A percentile compares a stretch with the other conserved stretches of the same genome.
Evolutionary conservation across 116 monocot genomes (phyloP).

Genomic region (Dioscorea cayenensis): DNA sequence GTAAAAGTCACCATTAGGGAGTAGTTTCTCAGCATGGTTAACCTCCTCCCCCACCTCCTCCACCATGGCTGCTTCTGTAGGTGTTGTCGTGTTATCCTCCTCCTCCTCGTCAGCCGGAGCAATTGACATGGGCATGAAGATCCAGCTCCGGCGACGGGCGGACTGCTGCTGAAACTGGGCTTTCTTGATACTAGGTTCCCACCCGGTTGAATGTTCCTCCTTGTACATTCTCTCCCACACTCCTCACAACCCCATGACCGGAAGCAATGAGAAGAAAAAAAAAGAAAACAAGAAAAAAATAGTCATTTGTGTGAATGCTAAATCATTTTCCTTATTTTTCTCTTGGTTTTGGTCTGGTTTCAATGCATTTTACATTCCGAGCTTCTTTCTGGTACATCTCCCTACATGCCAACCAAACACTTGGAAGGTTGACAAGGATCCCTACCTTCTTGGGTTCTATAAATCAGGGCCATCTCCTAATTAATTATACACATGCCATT

Average conservation of each 20-base stretch:
- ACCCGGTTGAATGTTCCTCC: slow-evolving; percentile 24
- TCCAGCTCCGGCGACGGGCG: slow-evolving; percentile 36
- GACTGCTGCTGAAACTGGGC: slow-evolving; percentile 32
- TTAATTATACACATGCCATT: too few relatives aligned
- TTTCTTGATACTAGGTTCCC: slow-evolving; percentile 45
- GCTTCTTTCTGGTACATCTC: too few relatives aligned
- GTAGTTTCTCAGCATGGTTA: slow-evolving; percentile 33
- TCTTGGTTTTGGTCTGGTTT: too few relatives aligned
- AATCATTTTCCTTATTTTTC: too few relatives aligned
- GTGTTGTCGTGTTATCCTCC: not conserved
- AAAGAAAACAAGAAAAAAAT: too few relatives aligned
- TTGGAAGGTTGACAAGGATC: too few relatives aligned
- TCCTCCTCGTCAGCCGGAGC: slow-evolving; percentile 35
- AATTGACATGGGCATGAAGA: slow-evolving; percentile 57
- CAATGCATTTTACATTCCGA: too few relatives aligned
- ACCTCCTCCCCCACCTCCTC: not conserved
- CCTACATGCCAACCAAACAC: too few relatives aligned
- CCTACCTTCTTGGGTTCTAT: too few relatives aligned
- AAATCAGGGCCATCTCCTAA: too few relatives aligned
- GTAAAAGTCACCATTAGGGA: slow-evolving; percentile 78
- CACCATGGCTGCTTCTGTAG: not conserved
- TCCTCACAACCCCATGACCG: not conserved
- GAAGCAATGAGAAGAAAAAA: too few relatives aligned
- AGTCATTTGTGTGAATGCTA: too few relatives aligned
- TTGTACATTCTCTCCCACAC: slow-evolving; percentile 24